phyloP scores from a whole-genome alignment of 2,329 filamentous ascomycete species.

The Trichoderma sp. region DNA sequence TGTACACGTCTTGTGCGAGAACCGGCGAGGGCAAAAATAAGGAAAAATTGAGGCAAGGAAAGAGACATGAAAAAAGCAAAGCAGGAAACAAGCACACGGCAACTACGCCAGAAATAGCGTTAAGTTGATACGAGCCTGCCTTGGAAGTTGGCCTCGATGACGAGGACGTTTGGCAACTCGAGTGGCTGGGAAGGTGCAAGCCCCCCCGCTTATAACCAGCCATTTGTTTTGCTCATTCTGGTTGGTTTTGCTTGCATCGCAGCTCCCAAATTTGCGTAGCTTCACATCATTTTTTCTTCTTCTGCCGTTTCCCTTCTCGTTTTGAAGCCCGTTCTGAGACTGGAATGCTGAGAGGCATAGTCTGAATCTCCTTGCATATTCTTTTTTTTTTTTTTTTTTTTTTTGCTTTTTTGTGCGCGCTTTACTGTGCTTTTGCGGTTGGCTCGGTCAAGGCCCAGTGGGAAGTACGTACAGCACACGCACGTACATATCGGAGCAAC shows the following conservation, averaged over 20 bases:
- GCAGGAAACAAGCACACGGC: neutral
- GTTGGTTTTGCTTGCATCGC: neutral
- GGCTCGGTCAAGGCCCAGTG: neutral
- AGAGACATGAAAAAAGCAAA: neutral
- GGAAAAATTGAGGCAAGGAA: neutral
- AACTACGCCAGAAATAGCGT: neutral
- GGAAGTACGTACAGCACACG: neutral
- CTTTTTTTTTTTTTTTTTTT: neutral
- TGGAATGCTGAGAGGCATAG: constrained; percentile 17
- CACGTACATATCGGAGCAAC: neutral
- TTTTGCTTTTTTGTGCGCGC: neutral
- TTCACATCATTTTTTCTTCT: neutral
- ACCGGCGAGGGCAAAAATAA: neutral
- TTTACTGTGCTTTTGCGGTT: neutral
- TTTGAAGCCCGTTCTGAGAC: neutral
- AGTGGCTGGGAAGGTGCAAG: constrained; percentile 22
- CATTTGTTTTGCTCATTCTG: constrained; percentile 16
- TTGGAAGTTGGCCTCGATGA: constrained; percentile 18
- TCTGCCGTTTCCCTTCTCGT: neutral
- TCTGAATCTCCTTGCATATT: neutral
- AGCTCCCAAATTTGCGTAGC: neutral
- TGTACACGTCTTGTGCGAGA: neutral
- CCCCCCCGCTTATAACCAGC: constrained; percentile 14
- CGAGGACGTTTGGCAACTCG: constrained; percentile 10
- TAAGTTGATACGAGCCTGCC: constrained; percentile 6